Conservation (phyloP, 2,329 filamentous ascomycete species). For the Penicillium corylophilum region DNA sequence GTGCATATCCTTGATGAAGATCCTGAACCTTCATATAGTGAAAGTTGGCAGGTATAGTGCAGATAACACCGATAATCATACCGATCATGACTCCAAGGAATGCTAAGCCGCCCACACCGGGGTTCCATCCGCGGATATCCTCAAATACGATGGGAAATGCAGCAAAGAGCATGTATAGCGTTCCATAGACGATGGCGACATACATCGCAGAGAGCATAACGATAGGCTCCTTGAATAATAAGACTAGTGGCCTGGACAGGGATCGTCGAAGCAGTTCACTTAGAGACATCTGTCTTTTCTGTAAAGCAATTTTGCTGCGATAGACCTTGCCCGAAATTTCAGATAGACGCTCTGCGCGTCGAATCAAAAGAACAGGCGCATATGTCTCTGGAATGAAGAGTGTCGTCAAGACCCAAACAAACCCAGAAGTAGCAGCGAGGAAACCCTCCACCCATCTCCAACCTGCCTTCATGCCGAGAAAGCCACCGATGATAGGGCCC, state of each 20-base stretch:
- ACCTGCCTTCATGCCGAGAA: slow-evolving; percentile 60
- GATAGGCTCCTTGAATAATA: slow-evolving; percentile 31
- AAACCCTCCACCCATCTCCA: slow-evolving; percentile 69
- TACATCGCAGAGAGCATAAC: slow-evolving; percentile 22
- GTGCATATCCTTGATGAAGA: slow-evolving; percentile 24
- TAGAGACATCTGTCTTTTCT: slow-evolving; percentile 41
- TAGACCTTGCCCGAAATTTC: slow-evolving; percentile 33
- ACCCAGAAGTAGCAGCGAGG: slow-evolving; percentile 60
- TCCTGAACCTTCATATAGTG: slow-evolving; percentile 29
- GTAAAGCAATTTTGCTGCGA: slow-evolving; percentile 34
- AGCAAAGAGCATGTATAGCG: slow-evolving; percentile 49
- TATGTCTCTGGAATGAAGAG: slow-evolving; percentile 38
- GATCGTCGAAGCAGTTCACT: slow-evolving; percentile 42
- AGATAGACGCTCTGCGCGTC: slow-evolving; percentile 42
- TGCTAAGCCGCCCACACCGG: slow-evolving; percentile 47
- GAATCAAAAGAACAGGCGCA: slow-evolving; percentile 50
- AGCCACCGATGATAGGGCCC: slow-evolving; percentile 66
- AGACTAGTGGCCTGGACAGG: slow-evolving; percentile 45
- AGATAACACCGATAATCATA: slow-evolving; percentile 37
- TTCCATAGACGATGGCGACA: slow-evolving; percentile 26
- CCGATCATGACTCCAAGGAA: slow-evolving; percentile 48
- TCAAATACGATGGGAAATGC: slow-evolving; percentile 49
- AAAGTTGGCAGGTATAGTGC: slow-evolving; percentile 38
- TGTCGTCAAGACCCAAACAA: slow-evolving; percentile 47
- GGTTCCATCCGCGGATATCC: slow-evolving; percentile 43